Evolutionary conservation across 805 yeast genomes (phyloP), one percentile per base, ranked within the genome.

Genomic region (Myxozyma vanderwaltii): DNA sequence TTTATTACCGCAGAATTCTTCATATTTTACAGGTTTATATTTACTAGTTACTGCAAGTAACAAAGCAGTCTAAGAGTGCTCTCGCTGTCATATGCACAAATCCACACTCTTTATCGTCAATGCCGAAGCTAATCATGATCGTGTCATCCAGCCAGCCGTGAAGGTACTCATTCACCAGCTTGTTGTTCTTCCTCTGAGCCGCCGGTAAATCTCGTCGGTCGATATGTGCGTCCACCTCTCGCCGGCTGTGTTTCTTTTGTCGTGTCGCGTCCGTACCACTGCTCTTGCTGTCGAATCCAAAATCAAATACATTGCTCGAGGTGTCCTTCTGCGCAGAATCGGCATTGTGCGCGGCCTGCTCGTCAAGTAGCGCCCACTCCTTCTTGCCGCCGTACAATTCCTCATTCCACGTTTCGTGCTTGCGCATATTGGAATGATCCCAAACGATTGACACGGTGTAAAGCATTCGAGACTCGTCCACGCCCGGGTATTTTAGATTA

Each of bases 91-190:
- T 48, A 38, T 61, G 59, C 43, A 61, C 3, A 13, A 45, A 24
- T 4, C 58, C 58, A 17, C 48, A 24, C 3, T 59, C 64, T 0
- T 6, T 23, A 36, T 61, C 64, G 26, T 51, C 35, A 17, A 61
- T 45, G 26, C 64, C 64, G 12, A 61, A 21, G 27, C 23, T 40
- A 24, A 61, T 58, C 54, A 61, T 44, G 2, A 61, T 21, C 39
- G 52, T 35, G 44, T 61, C 64, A 36, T 59, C 56, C 1, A 61
- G 45, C 64, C 64, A 61, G 19, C 64, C 64, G 43, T 61, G 64
- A 23, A 50, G 50, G 29, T 58, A 58, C 12, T 52, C 24, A 39
- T 53, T 58, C 12, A 61, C 64, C 23, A 58, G 19, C n/a, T 47
- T 35, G 29, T 61, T 61, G 26, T 43, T 38, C 33, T 29, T 29